phyloP scores from a whole-genome alignment of 23 red algal species.

The Gracilaria vermiculophylla region DNA sequence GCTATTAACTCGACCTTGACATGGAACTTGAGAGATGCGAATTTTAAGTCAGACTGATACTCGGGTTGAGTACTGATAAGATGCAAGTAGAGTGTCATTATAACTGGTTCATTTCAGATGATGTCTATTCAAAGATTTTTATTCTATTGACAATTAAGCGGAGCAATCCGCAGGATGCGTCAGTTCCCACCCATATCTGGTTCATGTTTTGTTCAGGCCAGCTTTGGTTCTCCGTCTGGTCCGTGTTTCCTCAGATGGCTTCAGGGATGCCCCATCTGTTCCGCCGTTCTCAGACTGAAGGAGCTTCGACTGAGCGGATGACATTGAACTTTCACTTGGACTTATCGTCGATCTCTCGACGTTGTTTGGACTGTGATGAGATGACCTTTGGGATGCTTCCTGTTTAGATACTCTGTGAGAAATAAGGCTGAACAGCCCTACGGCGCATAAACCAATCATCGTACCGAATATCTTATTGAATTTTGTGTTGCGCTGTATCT shows the following conservation, averaged over 20 bases:
- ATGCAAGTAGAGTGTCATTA: background rate
- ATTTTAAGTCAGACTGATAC: background rate
- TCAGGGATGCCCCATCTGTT: background rate
- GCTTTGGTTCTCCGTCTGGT: background rate
- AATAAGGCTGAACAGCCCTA: conserved; percentile 7
- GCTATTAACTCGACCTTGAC: too few species aligned
- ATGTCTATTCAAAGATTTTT: too few species aligned
- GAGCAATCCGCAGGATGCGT: background rate
- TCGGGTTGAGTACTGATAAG: background rate
- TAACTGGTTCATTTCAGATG: background rate
- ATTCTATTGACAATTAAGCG: background rate
- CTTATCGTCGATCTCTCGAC: background rate
- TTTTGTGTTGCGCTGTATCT: conserved; percentile 5
- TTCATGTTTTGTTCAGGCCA: background rate
- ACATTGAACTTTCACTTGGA: background rate
- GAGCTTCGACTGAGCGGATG: background rate
- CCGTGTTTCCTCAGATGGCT: background rate
- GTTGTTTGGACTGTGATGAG: background rate
- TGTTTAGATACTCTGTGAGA: background rate
- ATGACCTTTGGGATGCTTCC: background rate
- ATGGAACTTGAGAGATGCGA: too few species aligned
- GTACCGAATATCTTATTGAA: conserved; percentile 14
- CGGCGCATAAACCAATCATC: background rate
- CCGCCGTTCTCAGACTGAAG: background rate
- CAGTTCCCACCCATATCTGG: background rate